Base-by-base conservation (phyloP, 2,329 filamentous ascomycete species). In the Curvularia eragrostidis region DNA sequence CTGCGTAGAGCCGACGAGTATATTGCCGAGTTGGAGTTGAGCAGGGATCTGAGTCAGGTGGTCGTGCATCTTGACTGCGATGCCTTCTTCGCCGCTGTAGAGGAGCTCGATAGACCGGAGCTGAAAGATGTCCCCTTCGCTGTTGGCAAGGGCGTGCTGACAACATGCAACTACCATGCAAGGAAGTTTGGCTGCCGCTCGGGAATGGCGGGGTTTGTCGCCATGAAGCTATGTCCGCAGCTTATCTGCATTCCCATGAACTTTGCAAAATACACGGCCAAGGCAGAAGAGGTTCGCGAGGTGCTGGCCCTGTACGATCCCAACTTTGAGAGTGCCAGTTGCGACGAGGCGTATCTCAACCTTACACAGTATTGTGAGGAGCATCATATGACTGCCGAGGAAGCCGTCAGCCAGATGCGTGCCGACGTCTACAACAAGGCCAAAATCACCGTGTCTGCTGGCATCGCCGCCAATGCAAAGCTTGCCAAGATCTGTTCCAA, bases 401-500 rank as follows among this genome's bases (percentile, higher is more conserved):
- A 91, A 28, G 91, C 83, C 0, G 90, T 97, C 12, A 83, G 87
- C 43, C 87, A 93, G 67, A 87, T 98, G 80, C 87, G 95, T 9
- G 82, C 82, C 10, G 87, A 96, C 69, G 86, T 99, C 1, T 83
- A 89, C 36, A 85, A 91, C 59, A 87, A 85, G 68, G 90, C 92
- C 0, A 87, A 89, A 38, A 89, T 99, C 55, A 97, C 93, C 0
- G 89, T 99, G 3, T 97, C 93, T 15, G 95, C 94, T 0, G 95
- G 95, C 0, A 97, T 99, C 59, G 94, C 93, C 0, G 90, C 92
- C 1, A 99, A 99, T 75, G 89, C 93, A 0, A 94, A 93, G 72
- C 82, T 99, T 13, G 94, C 95, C 28, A 99, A 99, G 77, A 97
- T 99, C 30, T 92, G 90, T 68, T 96, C 92, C 18, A 97, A 99